phyloP scores from a whole-genome alignment of 2,329 filamentous ascomycete species.

The Ramularia collo-cygni region DNA sequence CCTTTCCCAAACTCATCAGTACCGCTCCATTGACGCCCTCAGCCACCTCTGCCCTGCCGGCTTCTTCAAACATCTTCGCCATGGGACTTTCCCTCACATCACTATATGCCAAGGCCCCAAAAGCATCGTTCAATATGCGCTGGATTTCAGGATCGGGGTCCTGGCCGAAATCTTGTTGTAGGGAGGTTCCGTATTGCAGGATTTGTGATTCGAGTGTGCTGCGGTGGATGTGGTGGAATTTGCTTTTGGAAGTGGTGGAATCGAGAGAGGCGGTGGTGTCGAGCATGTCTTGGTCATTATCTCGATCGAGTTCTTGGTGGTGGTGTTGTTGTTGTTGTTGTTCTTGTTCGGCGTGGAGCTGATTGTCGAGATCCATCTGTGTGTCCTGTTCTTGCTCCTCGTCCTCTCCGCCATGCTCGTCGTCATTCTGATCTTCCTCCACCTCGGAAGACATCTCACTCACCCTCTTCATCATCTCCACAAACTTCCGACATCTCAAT shows the following conservation, averaged over 20 bases:
- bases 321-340: conserved; percentile 12
- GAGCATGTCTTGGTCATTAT: conserved; percentile 29
- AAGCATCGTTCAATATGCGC: conserved; percentile 74
- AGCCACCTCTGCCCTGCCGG: conserved; percentile 69
- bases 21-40: conserved; percentile 95
- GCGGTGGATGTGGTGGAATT: conserved; percentile 27
- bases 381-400: conserved; percentile 36
- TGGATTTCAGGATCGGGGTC: conserved; percentile 64
- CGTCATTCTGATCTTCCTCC: too few species aligned
- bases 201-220: conserved; percentile 59
- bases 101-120: conserved; percentile 78
- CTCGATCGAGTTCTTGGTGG: too few species aligned
- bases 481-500: conserved; percentile 81
- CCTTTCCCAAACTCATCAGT: conserved; percentile 83
- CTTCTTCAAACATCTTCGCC: conserved; percentile 68
- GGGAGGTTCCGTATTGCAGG: conserved; percentile 69
- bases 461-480: conserved; percentile 74
- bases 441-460: neutral
- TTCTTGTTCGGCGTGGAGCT: conserved; percentile 32
- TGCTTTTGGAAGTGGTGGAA: conserved; percentile 28
- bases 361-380: conserved; percentile 54
- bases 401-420: too few species aligned
- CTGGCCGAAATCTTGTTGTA: conserved; percentile 69
- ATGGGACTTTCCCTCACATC: conserved; percentile 73
- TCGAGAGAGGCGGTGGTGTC: too few species aligned